These are phyloP conservation scores for Erythrobasidium hasegawianum DNA, from an alignment of 1,284 basidiomycete genomes.

Conservation along the genomic window DNA sequence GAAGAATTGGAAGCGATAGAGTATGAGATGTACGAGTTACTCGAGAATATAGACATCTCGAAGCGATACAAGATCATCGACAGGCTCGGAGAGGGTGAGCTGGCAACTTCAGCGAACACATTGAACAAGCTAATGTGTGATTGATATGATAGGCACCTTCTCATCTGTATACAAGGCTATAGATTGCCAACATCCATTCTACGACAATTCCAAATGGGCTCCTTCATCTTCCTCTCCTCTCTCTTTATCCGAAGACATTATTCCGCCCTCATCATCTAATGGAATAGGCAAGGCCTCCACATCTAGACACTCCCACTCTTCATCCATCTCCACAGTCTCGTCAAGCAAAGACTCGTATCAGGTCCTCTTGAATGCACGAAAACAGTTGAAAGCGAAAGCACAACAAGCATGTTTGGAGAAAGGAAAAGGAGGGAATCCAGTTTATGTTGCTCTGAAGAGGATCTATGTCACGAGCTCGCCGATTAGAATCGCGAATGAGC, in stretches of 20 bases:
- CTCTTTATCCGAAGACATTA: background rate
- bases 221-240: conserved; percentile 8
- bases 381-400: background rate
- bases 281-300: background rate
- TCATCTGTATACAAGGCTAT: conserved; percentile 97
- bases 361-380: background rate
- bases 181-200: conserved; percentile 70
- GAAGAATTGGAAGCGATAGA: conserved; percentile 59
- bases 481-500: conserved; percentile 86
- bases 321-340: background rate
- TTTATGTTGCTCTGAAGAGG: conserved; percentile 90
- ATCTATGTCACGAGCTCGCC: conserved; percentile 96
- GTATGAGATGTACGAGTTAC: conserved; percentile 62
- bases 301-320: conserved; percentile 11
- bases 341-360: background rate
- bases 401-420: background rate
- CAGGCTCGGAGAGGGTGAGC: conserved; percentile 82
- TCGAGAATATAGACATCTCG: conserved; percentile 59
- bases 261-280: conserved; percentile 9
- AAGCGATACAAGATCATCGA: conserved; percentile 80
- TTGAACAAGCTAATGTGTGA: conserved; percentile 2
- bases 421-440: conserved; percentile 29
- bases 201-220: conserved; percentile 78
- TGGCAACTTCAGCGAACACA: no score
- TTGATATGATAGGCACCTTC: conserved; percentile 69